Evolutionary conservation across 345 rosid species (phyloP).

Genomic region (Aurinia saxatilis): DNA sequence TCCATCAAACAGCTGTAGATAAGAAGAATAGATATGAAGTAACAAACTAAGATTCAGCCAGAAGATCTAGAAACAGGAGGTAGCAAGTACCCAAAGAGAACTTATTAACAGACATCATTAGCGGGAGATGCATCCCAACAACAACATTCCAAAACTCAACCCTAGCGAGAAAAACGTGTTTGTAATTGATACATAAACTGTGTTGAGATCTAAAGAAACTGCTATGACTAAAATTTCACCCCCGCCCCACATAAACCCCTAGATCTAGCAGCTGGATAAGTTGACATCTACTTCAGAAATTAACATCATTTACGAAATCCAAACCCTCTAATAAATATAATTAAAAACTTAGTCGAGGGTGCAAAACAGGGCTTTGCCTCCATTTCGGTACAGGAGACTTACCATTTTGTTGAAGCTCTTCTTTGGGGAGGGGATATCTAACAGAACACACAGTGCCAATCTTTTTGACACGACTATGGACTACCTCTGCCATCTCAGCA

Average conservation of each 20-base stretch:
- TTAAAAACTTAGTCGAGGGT: not conserved
- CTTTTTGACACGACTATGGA: conserved; percentile 56
- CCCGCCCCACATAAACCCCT: not conserved
- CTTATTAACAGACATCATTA: not conserved
- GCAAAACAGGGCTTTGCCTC: not conserved
- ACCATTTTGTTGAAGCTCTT: conserved; percentile 71
- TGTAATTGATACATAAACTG: not conserved
- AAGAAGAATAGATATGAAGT: not conserved
- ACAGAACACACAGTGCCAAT: conserved; percentile 72
- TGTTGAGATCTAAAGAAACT: not conserved
- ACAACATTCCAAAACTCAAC: not conserved
- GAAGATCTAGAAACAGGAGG: not conserved
- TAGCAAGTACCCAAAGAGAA: not conserved
- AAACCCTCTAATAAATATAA: not conserved
- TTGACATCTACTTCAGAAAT: not conserved
- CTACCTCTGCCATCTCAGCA: conserved; percentile 63
- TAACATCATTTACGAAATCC: not conserved
- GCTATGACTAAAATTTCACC: not conserved
- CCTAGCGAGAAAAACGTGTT: not conserved
- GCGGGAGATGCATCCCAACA: conserved; percentile 7
- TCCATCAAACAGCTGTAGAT: not conserved
- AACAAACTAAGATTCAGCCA: not conserved
- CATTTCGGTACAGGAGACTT: conserved; percentile 6
- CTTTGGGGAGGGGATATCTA: conserved; percentile 71
- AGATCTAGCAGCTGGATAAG: not conserved